Evolutionary conservation across 306 rosid genomes (phyloP).

Genomic region (Lathyrus sativus): DNA sequence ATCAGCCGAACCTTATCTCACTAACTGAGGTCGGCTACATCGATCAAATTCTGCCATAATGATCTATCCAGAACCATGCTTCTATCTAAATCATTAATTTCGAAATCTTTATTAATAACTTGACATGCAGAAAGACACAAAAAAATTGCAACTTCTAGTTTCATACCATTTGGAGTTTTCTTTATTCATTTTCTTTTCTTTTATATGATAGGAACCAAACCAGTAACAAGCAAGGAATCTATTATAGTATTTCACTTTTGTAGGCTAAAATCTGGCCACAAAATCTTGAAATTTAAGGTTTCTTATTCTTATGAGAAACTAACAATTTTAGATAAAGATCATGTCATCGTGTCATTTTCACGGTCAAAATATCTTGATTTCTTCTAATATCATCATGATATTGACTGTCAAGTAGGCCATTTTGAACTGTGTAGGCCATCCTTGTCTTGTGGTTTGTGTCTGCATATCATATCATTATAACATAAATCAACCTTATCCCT

Average conservation of each 20-base stretch:
- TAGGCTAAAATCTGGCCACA: slow-evolving; percentile 16
- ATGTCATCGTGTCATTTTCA: slow-evolving; percentile 23
- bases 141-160: too few relatives aligned
- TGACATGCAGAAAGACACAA: too few relatives aligned
- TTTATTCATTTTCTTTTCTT: background rate
- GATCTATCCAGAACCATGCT: too few relatives aligned
- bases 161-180: too few relatives aligned
- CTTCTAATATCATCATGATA: background rate
- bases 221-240: slow-evolving; percentile 6
- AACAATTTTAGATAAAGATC: slow-evolving; percentile 19
- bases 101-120: too few relatives aligned
- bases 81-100: too few relatives aligned
- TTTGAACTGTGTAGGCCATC: slow-evolving; percentile 39
- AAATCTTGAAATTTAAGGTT: slow-evolving; percentile 24
- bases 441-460: background rate
- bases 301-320: slow-evolving; percentile 18
- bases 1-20: too few relatives aligned
- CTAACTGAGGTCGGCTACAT: too few relatives aligned
- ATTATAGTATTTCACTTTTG: slow-evolving; percentile 4
- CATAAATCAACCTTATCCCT: slow-evolving; percentile 31
- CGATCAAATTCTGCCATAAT: too few relatives aligned
- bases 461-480: background rate
- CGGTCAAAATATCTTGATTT: slow-evolving; percentile 6
- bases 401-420: slow-evolving; percentile 26
- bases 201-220: background rate